A percentile compares a stretch with the other conserved stretches of the same genome.
phyloP scores from a whole-genome alignment of 768 basidiomycete species.

The Boletus barrowsii region DNA sequence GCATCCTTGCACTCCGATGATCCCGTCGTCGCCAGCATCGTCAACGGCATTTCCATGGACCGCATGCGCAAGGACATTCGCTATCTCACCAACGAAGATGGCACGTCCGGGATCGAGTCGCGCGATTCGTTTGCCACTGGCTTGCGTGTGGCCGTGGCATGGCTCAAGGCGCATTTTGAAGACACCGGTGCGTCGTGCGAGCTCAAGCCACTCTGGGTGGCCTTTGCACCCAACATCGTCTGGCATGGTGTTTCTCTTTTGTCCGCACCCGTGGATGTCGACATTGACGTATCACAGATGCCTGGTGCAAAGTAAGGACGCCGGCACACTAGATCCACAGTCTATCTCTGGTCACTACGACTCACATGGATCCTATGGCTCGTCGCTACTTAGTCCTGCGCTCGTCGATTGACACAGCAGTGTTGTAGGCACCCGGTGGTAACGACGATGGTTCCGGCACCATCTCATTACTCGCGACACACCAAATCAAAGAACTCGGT shows the following conservation, averaged over 20 bases:
- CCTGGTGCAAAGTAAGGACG: slow-evolving; percentile 52
- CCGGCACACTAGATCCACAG: slow-evolving; percentile 39
- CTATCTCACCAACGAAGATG: slow-evolving; percentile 83
- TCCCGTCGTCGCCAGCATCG: slow-evolving; percentile 62
- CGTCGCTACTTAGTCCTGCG: slow-evolving; percentile 33
- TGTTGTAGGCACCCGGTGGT: slow-evolving; percentile 42
- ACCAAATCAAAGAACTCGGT: slow-evolving; percentile 61
- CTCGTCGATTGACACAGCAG: not conserved
- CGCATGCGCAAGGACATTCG: slow-evolving; percentile 70
- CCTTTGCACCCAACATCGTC: slow-evolving; percentile 85
- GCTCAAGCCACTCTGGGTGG: slow-evolving; percentile 59
- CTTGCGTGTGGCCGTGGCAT: slow-evolving; percentile 22
- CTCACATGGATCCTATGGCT: slow-evolving; percentile 86
- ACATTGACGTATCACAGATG: not conserved
- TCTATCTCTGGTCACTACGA: slow-evolving; percentile 87
- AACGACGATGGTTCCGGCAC: slow-evolving; percentile 67
- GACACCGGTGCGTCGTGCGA: slow-evolving; percentile 71
- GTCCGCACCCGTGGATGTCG: not conserved
- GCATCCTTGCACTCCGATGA: slow-evolving; percentile 61
- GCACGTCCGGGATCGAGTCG: slow-evolving; percentile 64
- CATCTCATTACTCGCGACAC: slow-evolving; percentile 71
- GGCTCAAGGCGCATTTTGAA: slow-evolving; percentile 68
- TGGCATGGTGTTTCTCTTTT: slow-evolving; percentile 46
- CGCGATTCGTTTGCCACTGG: slow-evolving; percentile 86
- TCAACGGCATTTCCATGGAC: slow-evolving; percentile 63